phyloP scores from a whole-genome alignment of 768 basidiomycete genomes.

The Pulveroboletus frians region DNA sequence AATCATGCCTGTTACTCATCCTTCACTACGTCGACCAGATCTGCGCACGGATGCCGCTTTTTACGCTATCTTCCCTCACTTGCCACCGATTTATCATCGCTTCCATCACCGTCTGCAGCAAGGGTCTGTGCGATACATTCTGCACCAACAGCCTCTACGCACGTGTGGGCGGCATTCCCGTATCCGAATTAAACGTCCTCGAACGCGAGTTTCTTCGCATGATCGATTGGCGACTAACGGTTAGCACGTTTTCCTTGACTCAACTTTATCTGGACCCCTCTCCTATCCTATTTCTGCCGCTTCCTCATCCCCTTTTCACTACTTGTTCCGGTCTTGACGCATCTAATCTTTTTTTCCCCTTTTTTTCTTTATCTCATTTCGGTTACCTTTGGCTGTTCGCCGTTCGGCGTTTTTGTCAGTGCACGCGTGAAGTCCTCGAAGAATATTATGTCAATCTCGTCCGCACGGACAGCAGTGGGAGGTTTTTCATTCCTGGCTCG shows the following conservation, averaged over 20 bases:
- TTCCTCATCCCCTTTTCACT: neutral
- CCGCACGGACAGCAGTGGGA: conserved; percentile 67
- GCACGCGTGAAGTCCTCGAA: conserved; percentile 84
- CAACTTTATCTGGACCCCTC: conserved; percentile 6
- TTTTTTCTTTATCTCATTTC: neutral
- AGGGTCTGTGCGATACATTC: conserved; percentile 93
- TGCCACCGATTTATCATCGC: conserved; percentile 98
- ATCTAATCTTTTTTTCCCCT: conserved; percentile 5
- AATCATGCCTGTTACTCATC: conserved; percentile 73
- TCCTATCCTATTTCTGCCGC: conserved; percentile 5
- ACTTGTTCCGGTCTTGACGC: conserved; percentile 19
- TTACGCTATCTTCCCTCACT: conserved; percentile 92
- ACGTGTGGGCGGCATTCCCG: conserved; percentile 90
- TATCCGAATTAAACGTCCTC: conserved; percentile 87
- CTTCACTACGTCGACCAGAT: conserved; percentile 93
- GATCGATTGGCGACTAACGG: conserved; percentile 94
- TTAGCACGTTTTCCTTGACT: conserved; percentile 45
- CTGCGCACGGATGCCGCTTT: conserved; percentile 78
- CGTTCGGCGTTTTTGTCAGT: conserved; percentile 41
- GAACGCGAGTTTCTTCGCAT: conserved; percentile 89
- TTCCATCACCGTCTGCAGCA: conserved; percentile 86
- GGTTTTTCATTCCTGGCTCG: conserved; percentile 48
- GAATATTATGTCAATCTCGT: conserved; percentile 94
- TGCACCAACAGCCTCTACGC: conserved; percentile 94
- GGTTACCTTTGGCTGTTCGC: neutral